These are phyloP conservation scores for Phialophora expanda DNA, from an alignment of 2,329 filamentous ascomycete species.

Conservation along the genomic window DNA sequence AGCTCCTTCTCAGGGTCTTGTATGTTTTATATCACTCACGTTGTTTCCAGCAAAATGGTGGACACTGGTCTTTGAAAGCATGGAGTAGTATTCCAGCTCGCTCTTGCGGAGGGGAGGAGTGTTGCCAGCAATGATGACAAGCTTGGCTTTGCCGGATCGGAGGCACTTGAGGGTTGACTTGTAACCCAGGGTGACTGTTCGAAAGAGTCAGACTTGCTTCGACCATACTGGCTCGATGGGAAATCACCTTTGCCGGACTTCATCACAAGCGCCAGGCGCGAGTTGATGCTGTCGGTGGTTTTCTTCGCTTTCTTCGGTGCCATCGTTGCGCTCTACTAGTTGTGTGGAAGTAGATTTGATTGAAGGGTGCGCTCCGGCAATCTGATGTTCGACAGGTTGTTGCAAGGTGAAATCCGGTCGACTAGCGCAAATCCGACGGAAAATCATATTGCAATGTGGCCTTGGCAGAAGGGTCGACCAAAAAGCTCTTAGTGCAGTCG, in stretches of 20 bases:
- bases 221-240: slow-evolving; percentile 2
- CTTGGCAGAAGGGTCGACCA: slow-evolving; percentile 4
- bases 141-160: slow-evolving; percentile 96
- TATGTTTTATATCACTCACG: slow-evolving; percentile 68
- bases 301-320: slow-evolving; percentile 74
- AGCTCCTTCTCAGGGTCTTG: slow-evolving; percentile 90
- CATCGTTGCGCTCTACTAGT: slow-evolving; percentile 58
- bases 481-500: not conserved
- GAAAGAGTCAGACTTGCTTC: slow-evolving; percentile 22
- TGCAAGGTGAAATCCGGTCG: not conserved
- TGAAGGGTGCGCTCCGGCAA: slow-evolving; percentile 48
- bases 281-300: slow-evolving; percentile 80
- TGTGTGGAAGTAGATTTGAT: slow-evolving; percentile 35
- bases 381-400: slow-evolving; percentile 20
- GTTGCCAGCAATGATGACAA: slow-evolving; percentile 95
- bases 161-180: slow-evolving; percentile 89
- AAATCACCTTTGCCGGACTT: slow-evolving; percentile 64
- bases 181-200: slow-evolving; percentile 81
- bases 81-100: slow-evolving; percentile 78
- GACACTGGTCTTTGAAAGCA: slow-evolving; percentile 71
- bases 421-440: not conserved
- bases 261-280: slow-evolving; percentile 71
- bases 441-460: not conserved
- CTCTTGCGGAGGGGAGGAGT: slow-evolving; percentile 97
- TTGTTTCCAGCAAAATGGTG: slow-evolving; percentile 99